A percentile compares a stretch with the other conserved stretches of the same genome.
phyloP scores from a whole-genome alignment of 441 rosid genomes.

The Syzygium syzygioides region DNA sequence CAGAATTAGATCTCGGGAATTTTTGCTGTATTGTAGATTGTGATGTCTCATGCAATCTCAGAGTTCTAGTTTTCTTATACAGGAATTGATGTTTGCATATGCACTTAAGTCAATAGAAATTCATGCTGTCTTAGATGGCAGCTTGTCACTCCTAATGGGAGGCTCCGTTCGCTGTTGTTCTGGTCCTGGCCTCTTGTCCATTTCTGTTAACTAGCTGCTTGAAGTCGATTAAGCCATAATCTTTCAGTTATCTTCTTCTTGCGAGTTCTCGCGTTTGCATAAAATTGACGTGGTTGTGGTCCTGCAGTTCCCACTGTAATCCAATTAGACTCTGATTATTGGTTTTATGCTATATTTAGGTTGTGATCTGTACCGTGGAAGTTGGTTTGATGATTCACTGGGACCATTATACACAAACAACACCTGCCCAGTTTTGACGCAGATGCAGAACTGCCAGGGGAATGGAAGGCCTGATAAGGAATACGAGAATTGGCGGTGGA shows the following conservation, averaged over 20 bases:
- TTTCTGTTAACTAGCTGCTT: neutral
- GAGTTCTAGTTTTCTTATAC: neutral
- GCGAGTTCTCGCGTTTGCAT: neutral
- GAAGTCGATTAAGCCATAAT: neutral
- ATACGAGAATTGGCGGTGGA: constrained; percentile 96
- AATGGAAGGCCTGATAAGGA: constrained; percentile 93
- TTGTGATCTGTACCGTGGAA: constrained; percentile 82
- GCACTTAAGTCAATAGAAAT: neutral
- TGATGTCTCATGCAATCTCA: neutral
- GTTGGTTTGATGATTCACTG: constrained; percentile 71
- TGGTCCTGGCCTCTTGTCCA: neutral
- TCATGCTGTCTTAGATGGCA: neutral
- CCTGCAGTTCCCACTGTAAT: neutral
- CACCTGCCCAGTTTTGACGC: constrained; percentile 78
- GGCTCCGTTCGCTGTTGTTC: neutral
- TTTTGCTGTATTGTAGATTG: neutral
- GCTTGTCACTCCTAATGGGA: neutral
- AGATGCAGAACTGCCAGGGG: constrained; percentile 99
- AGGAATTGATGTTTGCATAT: neutral
- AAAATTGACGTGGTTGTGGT: neutral
- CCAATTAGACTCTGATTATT: neutral
- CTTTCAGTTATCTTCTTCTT: neutral
- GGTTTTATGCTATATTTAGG: constrained; percentile 28
- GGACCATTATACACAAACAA: constrained; percentile 88
- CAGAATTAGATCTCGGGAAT: neutral